These are phyloP conservation scores for Marchantia paleacea DNA, from an alignment of 225 moss, liverwort and hornwort species.

Conservation along the genomic window DNA sequence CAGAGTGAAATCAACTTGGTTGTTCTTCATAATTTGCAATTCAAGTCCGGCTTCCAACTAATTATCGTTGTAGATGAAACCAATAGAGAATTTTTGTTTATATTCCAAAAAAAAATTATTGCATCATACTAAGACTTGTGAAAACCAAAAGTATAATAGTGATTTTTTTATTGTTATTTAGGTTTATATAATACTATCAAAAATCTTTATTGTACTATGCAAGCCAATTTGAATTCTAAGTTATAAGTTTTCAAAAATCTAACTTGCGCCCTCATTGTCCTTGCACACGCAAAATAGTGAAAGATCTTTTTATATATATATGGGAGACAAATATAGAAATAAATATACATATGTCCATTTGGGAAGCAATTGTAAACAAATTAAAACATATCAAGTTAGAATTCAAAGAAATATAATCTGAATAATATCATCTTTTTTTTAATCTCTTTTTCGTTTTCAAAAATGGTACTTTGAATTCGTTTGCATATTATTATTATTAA, in stretches of 20 bases:
- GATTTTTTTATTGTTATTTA: neutral
- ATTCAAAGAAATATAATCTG: neutral
- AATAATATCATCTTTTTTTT: neutral
- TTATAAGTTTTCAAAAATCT: neutral
- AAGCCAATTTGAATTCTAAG: constrained; percentile 8
- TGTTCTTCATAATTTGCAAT: too few relatives aligned
- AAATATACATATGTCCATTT: constrained; percentile 7
- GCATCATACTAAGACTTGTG: too few relatives aligned
- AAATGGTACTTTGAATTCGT: too few relatives aligned
- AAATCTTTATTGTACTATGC: constrained; percentile 18
- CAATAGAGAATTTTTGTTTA: too few relatives aligned
- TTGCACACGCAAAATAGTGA: constrained; percentile 3
- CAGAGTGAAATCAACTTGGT: neutral
- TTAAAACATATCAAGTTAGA: too few relatives aligned
- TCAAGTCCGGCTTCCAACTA: too few relatives aligned
- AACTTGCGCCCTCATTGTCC: constrained; percentile 2
- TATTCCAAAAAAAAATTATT: too few relatives aligned
- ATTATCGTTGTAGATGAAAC: too few relatives aligned
- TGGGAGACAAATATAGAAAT: neutral
- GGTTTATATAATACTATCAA: neutral
- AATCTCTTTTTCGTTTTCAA: too few relatives aligned
- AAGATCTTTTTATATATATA: constrained; percentile 13
- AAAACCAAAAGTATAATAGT: too few relatives aligned
- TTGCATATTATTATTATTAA: too few relatives aligned
- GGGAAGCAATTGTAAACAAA: constrained; percentile 1